Evolutionary conservation across 345 rosid genomes (phyloP).

Genomic region (Melaleuca alternifolia): DNA sequence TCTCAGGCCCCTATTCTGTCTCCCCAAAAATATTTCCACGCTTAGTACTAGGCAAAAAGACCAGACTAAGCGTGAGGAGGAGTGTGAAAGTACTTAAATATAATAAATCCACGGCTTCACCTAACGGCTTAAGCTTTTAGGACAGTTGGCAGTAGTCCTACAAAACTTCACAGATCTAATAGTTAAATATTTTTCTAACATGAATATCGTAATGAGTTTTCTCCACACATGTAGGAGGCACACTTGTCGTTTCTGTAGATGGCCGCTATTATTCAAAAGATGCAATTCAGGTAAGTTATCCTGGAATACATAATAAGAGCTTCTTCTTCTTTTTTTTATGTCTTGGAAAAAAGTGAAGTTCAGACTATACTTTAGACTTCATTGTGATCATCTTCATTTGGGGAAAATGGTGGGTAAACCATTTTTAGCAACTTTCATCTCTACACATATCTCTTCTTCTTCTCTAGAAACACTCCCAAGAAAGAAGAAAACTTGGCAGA

Average conservation of each 20-base stretch:
- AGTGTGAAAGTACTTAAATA: too few relatives aligned
- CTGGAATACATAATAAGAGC: background rate
- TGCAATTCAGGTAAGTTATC: slow-evolving; percentile 66
- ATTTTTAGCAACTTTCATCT: background rate
- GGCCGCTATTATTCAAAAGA: slow-evolving; percentile 92
- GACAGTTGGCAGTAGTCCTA: too few relatives aligned
- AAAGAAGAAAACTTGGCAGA: background rate
- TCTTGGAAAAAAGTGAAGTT: background rate
- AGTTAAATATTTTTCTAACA: background rate
- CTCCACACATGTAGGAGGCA: slow-evolving; percentile 50
- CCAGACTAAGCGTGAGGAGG: too few relatives aligned
- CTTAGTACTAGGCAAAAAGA: too few relatives aligned
- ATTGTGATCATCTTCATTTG: background rate
- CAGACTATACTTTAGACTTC: background rate
- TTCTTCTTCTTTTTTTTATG: background rate
- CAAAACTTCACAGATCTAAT: too few relatives aligned
- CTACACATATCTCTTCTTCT: background rate
- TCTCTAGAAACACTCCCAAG: background rate
- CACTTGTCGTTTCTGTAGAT: slow-evolving; percentile 98
- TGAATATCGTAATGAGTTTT: background rate
- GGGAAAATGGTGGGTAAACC: background rate
- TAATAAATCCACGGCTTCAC: too few relatives aligned
- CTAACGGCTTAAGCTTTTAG: too few relatives aligned
- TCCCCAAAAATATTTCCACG: too few relatives aligned
- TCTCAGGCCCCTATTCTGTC: too few relatives aligned